Base-by-base conservation (phyloP, 2,329 filamentous ascomycete species). In the Xylariaceae sp. region DNA sequence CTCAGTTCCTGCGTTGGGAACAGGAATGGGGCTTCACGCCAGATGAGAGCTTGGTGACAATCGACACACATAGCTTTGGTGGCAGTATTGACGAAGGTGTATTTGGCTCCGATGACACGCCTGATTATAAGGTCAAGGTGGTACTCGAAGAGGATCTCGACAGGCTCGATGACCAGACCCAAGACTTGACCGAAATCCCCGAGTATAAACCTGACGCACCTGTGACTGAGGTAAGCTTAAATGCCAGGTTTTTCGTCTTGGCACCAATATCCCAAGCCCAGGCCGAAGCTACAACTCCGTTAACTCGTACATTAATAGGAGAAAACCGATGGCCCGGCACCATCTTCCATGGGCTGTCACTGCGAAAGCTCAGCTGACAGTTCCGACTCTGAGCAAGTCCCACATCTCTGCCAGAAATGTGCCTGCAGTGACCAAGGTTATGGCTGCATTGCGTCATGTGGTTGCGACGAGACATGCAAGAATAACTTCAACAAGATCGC, bases 391-490 rank as follows among this genome's bases (percentile, higher is more conserved):
- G 48, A 45, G 26, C 24, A 45, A 10, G 9, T 16, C 9, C n/a
- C 36, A 16, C 51, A 51, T 21, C 55, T 57, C 29, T 57, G 58
- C 32, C 36, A 53, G 37, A 44, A 26, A 6, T 60, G 58, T 44
- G 51, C 43, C 33, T 60, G 58, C 32, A 58, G 55, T 24, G 49
- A 55, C 13, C 58, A 60, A 35, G 58, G 58, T 6, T 53, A 53
- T 23, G 58, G 58, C 23, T 60, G 58, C 29, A 55, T 53, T 48
- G 58, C 58, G 11, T 58, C 55, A 20, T 60, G 58, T 37, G 51
- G 58, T 21, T 60, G 58, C 29, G 58, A 60, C 16, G 58, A 60
- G 42, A 60, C 58, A 27, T 60, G 58, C 29, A 43, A 52, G 9
- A 60, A 60, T n/a, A 55, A 52, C 45, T 60, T 60, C 41, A 60